phyloP scores from a whole-genome alignment of 495 filamentous ascomycete species.

The Chaetomium tenue region DNA sequence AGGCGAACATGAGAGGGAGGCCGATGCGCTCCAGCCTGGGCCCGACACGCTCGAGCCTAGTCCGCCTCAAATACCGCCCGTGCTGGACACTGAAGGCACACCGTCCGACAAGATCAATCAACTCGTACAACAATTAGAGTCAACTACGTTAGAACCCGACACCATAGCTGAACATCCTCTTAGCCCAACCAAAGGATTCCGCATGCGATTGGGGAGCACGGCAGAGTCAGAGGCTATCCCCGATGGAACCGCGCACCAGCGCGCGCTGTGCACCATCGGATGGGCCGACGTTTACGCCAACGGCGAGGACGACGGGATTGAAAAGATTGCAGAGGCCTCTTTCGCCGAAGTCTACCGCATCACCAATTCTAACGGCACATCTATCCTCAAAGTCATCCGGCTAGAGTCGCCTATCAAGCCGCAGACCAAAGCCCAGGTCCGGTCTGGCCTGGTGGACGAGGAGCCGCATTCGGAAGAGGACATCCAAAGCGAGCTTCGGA shows the following conservation, averaged over 20 bases:
- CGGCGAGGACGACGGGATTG: constrained; percentile 49
- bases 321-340: constrained; percentile 68
- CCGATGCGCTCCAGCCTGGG: neutral
- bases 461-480: constrained; percentile 46
- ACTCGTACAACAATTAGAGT: constrained; percentile 6
- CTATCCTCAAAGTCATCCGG: constrained; percentile 55
- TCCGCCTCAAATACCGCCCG: neutral
- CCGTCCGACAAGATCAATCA: neutral
- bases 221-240: neutral
- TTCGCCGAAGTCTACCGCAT: constrained; percentile 68
- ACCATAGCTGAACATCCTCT: neutral
- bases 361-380: constrained; percentile 46
- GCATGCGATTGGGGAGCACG: neutral
- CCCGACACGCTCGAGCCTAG: too few species aligned
- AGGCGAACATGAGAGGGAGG: too few species aligned
- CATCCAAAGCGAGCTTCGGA: constrained; percentile 60
- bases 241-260: constrained; percentile 3
- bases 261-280: constrained; percentile 38
- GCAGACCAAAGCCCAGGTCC: constrained; percentile 48
- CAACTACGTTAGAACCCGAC: neutral
- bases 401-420: constrained; percentile 48
- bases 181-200: neutral
- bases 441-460: constrained; percentile 48
- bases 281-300: constrained; percentile 54
- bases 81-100: neutral